phyloP scores from a whole-genome alignment of 148 eudicot species.

The Rhododendron griersonianum region DNA sequence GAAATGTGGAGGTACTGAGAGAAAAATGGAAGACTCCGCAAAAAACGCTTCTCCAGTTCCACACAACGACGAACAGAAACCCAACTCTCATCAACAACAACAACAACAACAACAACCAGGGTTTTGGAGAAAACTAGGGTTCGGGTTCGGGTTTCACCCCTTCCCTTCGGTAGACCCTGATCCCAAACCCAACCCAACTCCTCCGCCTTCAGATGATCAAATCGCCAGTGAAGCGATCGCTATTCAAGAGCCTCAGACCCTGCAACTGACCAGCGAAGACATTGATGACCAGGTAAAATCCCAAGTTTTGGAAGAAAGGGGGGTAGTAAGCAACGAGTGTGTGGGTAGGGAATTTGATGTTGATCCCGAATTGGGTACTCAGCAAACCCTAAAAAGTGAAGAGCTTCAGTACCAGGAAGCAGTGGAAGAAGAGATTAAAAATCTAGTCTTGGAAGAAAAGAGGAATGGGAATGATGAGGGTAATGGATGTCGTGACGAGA shows the following conservation, averaged over 20 bases:
- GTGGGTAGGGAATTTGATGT: not conserved
- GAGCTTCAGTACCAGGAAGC: not conserved
- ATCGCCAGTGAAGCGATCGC: not conserved
- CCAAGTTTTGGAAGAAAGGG: constrained; percentile 8
- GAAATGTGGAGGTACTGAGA: constrained; percentile 4
- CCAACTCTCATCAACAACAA: not conserved
- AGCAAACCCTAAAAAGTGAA: not conserved
- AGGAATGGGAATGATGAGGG: not conserved
- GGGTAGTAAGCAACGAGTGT: not conserved
- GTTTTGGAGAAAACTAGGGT: not conserved
- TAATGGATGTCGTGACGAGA: not conserved
- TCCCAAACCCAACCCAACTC: not conserved
- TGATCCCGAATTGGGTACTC: not conserved
- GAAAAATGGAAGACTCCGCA: constrained; percentile 8
- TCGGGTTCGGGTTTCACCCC: constrained; percentile 13
- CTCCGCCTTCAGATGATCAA: not conserved
- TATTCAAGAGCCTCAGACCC: constrained; percentile 4
- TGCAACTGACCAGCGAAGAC: not conserved
- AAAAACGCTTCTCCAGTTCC: not conserved
- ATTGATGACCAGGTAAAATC: constrained; percentile 3
- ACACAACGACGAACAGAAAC: not conserved
- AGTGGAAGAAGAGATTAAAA: not conserved
- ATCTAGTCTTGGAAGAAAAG: not conserved
- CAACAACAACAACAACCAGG: not conserved
- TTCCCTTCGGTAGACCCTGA: not conserved